Base-by-base conservation (phyloP, 208 protist genomes). In the Acanthamoeba lenticulata region DNA sequence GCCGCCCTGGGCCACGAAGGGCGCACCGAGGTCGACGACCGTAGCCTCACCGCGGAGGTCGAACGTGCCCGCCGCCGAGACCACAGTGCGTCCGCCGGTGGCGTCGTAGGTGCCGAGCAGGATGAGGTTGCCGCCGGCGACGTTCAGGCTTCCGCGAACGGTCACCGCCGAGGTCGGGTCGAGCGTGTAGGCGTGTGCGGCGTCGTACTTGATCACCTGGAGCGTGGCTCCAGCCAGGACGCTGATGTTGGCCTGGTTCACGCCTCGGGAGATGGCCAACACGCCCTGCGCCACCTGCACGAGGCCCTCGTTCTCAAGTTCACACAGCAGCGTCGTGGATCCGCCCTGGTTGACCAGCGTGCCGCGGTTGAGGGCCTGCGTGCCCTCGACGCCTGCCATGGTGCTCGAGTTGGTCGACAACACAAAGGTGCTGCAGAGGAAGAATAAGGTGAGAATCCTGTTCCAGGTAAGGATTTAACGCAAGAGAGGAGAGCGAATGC, bases 291-390 rank as follows among this genome's bases (percentile, higher is more conserved):
- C 19, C 24, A 92, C 86, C 19, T n/a, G 2, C 13, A 92, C 38
- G 52, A 6, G 9, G 13, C 86, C 86, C 29, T 74, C 69, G 45
- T 92, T 92, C 57, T 92, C 55, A 55, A 92, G 74, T 38, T 92
- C 57, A 42, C 44, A 38, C 24, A 92, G 62, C 27, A 74, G 29
- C 34, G 13, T 6, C 17, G 38, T 38, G 0, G 85, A 47, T 38
- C 49, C 47, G n/a, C 34, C 11, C 38, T 74, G 32, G 11, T 32
- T 38, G 40, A 21, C 44, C 3, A 91, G 29, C 17, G 29, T 27
- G 29, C 85, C 85, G 38, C 24, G 45, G 85, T 91, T 91, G 52
- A 72, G 19, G 29, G 69, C n/a, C 57, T 74, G 85, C 24, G 9
- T 19, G 60, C 85, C 83, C n/a, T 45, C 21, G 27, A 47, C 5